Conservation (phyloP, 306 rosid genomes). For the Prunus fruticosa region DNA sequence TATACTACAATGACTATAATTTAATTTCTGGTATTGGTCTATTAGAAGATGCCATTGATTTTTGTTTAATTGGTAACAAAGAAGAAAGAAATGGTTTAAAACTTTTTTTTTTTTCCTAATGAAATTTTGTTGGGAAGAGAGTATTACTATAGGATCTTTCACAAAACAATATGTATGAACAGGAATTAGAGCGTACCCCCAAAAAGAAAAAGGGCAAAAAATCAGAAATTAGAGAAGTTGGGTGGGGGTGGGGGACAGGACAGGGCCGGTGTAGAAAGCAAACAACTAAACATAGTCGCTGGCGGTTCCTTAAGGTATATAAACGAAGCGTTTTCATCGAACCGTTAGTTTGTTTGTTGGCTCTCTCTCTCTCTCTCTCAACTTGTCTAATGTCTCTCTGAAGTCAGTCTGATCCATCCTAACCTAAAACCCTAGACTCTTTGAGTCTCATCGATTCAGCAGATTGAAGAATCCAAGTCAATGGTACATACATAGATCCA, state of each 20-base stretch:
- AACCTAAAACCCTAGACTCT: conserved; percentile 11
- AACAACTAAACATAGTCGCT: background rate
- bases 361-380: background rate
- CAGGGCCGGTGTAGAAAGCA: too few relatives aligned
- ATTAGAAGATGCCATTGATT: too few relatives aligned
- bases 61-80: too few relatives aligned
- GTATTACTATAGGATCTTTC: conserved; percentile 1
- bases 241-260: background rate
- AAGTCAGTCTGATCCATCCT: conserved; percentile 9
- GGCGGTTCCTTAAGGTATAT: conserved; percentile 4
- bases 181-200: background rate
- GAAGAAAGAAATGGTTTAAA: too few relatives aligned
- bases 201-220: background rate
- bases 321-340: background rate
- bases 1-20: too few relatives aligned
- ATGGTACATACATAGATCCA: conserved; percentile 4
- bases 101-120: background rate
- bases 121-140: background rate
- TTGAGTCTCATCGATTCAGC: background rate
- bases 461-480: background rate
- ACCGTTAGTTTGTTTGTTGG: background rate
- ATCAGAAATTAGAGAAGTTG: background rate
- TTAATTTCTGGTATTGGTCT: too few relatives aligned
- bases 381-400: background rate
- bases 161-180: background rate